A percentile compares a stretch with the other conserved stretches of the same genome.
phyloP scores from a whole-genome alignment of 352 stramenopile species.

The Blastocystis sp. region DNA sequence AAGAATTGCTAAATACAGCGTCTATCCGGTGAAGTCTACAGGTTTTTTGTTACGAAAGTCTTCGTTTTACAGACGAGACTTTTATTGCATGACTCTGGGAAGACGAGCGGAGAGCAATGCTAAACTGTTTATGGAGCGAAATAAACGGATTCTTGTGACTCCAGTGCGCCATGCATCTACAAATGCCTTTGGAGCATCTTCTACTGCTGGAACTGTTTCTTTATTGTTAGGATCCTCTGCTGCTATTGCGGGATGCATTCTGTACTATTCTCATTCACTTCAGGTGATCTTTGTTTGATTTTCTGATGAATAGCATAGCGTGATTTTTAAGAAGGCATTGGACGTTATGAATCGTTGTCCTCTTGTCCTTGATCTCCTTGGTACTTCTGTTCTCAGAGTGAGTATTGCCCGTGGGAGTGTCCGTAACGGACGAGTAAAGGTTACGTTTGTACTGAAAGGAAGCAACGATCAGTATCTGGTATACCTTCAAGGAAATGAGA shows the following conservation, averaged over 20 bases:
- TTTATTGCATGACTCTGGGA: not conserved
- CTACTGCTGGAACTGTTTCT: not conserved
- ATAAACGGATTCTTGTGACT: not conserved
- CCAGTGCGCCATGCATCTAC: not conserved
- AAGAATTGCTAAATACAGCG: not conserved
- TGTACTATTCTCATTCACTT: slow-evolving; percentile 22
- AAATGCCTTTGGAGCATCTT: slow-evolving; percentile 3
- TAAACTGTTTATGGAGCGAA: not conserved
- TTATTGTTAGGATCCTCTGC: not conserved
- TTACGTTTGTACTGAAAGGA: slow-evolving; percentile 36
- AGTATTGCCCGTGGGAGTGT: slow-evolving; percentile 3
- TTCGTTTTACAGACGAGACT: not conserved
- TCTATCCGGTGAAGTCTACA: not conserved
- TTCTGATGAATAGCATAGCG: slow-evolving; percentile 14
- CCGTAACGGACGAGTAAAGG: not conserved
- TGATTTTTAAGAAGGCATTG: slow-evolving; percentile 30
- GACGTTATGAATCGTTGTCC: slow-evolving; percentile 2
- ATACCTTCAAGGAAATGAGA: not conserved
- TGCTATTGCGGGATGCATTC: slow-evolving; percentile 22
- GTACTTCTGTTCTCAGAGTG: not conserved
- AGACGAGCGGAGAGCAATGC: not conserved
- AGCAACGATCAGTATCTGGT: slow-evolving; percentile 28
- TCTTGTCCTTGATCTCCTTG: not conserved
- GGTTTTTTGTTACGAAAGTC: slow-evolving; percentile 44
- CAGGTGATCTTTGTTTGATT: not conserved